Conservation (phyloP, 768 basidiomycete species). For the Clitopilus passeckerianus region DNA sequence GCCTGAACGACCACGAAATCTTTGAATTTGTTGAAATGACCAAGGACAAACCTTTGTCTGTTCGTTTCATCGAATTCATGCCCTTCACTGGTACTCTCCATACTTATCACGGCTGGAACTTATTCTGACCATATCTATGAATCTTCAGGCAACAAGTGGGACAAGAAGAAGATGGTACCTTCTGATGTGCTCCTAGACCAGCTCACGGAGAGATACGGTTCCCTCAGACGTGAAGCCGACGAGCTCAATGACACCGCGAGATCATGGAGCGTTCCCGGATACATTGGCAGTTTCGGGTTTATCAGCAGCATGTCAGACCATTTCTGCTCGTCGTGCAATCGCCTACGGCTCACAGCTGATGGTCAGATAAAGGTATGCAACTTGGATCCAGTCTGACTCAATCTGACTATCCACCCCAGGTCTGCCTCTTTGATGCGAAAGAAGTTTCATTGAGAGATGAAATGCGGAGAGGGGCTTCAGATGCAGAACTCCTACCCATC, state of each 20-base stretch:
- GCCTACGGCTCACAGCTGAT: conserved; percentile 83
- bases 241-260: conserved; percentile 78
- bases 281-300: conserved; percentile 72
- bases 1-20: conserved; percentile 78
- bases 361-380: conserved; percentile 75
- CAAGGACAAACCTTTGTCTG: conserved; percentile 53
- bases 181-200: conserved; percentile 57
- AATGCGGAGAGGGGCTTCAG: conserved; percentile 59
- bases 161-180: conserved; percentile 75
- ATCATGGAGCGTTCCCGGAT: conserved; percentile 70
- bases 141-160: conserved; percentile 76
- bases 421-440: conserved; percentile 82
- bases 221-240: conserved; percentile 53
- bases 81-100: conserved; percentile 68
- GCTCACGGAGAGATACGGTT: conserved; percentile 45
- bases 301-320: conserved; percentile 95
- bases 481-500: conserved; percentile 53
- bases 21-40: conserved; percentile 77
- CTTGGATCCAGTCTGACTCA: neutral
- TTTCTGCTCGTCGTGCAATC: conserved; percentile 82
- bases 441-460: conserved; percentile 79
- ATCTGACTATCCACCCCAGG: conserved; percentile 37
- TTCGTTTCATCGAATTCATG: conserved; percentile 94
- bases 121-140: conserved; percentile 2
- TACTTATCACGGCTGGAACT: neutral